These are phyloP conservation scores for Mycena alexandri DNA, from an alignment of 768 basidiomycete species.

Conservation along the genomic window DNA sequence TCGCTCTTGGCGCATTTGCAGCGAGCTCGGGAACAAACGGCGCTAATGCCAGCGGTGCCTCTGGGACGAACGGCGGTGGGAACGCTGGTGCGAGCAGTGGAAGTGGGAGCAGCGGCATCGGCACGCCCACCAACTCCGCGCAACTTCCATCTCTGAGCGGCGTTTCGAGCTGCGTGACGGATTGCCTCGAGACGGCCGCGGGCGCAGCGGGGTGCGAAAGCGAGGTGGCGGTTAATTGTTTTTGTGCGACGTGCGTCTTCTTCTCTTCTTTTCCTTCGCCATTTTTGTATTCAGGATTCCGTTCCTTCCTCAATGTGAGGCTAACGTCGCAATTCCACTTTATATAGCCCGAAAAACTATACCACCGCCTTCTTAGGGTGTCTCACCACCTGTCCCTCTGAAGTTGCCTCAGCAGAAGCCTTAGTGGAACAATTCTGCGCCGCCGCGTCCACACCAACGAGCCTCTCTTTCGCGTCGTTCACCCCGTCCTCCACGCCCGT, in stretches of 20 bases:
- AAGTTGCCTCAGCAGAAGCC: not conserved
- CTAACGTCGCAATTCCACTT: no score
- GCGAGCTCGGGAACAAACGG: not conserved
- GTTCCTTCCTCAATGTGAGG: no score
- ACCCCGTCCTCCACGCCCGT: not conserved
- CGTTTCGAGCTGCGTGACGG: not conserved
- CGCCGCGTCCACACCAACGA: not conserved
- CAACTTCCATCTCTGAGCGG: conserved; percentile 1
- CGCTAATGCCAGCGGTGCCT: no score
- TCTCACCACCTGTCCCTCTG: not conserved
- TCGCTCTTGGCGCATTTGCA: not conserved
- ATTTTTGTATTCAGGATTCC: no score
- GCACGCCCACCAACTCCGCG: not conserved
- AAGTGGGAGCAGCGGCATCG: not conserved
- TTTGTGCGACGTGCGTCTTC: conserved; percentile 1
- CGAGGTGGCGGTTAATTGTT: conserved; percentile 8
- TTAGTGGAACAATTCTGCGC: not conserved
- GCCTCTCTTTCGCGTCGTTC: not conserved
- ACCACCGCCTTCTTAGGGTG: not conserved
- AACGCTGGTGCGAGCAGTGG: not conserved
- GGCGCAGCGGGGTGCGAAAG: conserved; percentile 6
- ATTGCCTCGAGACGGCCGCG: not conserved
- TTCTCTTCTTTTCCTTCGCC: not conserved
- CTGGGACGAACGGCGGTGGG: not conserved
- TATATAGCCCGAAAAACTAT: not conserved